Conservation (phyloP, 169 alveolate species). For the Perkinsus olseni region DNA sequence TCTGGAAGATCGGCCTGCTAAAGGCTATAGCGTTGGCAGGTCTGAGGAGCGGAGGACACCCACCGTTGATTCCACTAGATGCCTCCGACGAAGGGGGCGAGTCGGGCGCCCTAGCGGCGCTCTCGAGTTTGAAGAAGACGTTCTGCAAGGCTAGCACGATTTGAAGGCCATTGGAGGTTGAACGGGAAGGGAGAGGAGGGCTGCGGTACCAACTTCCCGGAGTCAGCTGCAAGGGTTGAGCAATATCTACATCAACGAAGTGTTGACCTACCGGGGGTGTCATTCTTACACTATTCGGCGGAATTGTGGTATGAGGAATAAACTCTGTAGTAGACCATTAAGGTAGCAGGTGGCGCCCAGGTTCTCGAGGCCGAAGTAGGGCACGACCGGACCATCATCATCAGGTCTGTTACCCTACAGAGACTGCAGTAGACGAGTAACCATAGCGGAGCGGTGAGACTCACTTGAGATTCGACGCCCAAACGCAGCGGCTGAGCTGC, state of each 20-base stretch:
- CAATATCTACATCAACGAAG: neutral
- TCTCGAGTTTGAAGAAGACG: neutral
- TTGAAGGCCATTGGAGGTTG: neutral
- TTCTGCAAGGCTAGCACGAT: neutral
- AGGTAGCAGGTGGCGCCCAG: slow-evolving; percentile 87
- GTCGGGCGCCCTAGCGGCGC: neutral
- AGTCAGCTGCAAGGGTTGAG: neutral
- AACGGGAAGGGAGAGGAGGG: neutral
- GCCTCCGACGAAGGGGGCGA: neutral
- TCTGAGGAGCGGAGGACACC: neutral
- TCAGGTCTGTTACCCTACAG: neutral
- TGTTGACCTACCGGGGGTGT: neutral
- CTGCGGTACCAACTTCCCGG: neutral
- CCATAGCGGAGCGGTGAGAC: neutral
- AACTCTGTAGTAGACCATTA: slow-evolving; percentile 77
- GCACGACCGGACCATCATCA: neutral
- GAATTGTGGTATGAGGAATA: slow-evolving; percentile 61
- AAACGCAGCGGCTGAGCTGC: neutral
- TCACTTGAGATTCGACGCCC: neutral
- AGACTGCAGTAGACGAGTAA: neutral
- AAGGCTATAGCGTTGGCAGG: neutral
- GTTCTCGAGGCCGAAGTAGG: slow-evolving; percentile 71
- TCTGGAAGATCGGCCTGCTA: neutral
- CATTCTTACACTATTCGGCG: slow-evolving; percentile 9
- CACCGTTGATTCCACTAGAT: neutral